phyloP scores from a whole-genome alignment of 2,329 filamentous ascomycete genomes.

The Fusarium sp. region DNA sequence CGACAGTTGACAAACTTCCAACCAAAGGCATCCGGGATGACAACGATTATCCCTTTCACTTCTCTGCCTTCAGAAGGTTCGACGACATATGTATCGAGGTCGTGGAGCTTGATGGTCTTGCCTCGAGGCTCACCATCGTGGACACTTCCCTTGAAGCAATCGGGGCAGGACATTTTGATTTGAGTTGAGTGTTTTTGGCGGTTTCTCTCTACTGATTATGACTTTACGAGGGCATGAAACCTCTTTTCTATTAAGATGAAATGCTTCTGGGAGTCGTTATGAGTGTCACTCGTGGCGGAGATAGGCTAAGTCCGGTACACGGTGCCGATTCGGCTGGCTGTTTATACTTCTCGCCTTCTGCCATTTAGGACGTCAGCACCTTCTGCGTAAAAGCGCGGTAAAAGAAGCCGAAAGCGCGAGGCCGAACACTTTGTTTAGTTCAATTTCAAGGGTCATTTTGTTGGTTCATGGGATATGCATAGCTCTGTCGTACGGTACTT shows the following conservation, averaged over 20 bases:
- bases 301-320: neutral
- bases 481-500: neutral
- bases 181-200: too few species aligned
- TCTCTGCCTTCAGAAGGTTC: slow-evolving; percentile 44
- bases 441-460: too few species aligned
- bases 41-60: slow-evolving; percentile 60
- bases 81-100: slow-evolving; percentile 60
- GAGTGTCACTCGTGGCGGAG: neutral
- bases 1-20: slow-evolving; percentile 64
- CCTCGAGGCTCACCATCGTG: slow-evolving; percentile 58
- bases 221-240: neutral
- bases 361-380: neutral
- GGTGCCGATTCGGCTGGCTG: neutral
- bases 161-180: slow-evolving; percentile 48
- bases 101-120: slow-evolving; percentile 57
- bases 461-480: neutral
- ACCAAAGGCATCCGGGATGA: slow-evolving; percentile 67
- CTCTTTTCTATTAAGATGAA: neutral
- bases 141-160: slow-evolving; percentile 59
- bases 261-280: neutral
- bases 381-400: neutral
- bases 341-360: neutral
- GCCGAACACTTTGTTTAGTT: neutral
- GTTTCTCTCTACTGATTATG: neutral
- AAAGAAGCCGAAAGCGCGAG: neutral